Evolutionary conservation across 345 rosid genomes (phyloP).

Genomic region (Moringa oleifera): DNA sequence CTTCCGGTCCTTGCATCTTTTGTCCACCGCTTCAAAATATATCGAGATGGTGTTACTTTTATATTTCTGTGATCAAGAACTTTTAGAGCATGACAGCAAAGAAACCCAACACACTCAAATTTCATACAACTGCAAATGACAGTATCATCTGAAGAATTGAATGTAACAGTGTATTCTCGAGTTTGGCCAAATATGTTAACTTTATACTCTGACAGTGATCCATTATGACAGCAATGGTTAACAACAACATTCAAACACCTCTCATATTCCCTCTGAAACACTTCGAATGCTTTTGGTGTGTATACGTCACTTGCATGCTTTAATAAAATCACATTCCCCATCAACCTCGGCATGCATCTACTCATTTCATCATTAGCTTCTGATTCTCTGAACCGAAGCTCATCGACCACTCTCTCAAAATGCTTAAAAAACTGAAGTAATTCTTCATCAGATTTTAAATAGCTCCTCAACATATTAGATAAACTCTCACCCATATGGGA

Average conservation of each 20-base stretch:
- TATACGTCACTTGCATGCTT: conserved; percentile 28
- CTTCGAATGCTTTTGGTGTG: conserved; percentile 26
- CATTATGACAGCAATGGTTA: conserved; percentile 21
- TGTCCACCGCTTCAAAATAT: conserved; percentile 38
- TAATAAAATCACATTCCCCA: conserved; percentile 25
- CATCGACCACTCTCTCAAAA: conserved; percentile 25
- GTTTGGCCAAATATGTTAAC: conserved; percentile 22
- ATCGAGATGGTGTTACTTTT: conserved; percentile 27
- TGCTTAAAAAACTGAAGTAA: conserved; percentile 21
- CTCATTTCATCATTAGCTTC: conserved; percentile 23
- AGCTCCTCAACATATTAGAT: conserved; percentile 17
- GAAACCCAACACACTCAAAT: conserved; percentile 33
- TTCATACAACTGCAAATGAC: conserved; percentile 27
- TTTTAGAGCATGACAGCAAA: conserved; percentile 31
- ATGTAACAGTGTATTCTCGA: conserved; percentile 20
- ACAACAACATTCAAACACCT: conserved; percentile 23
- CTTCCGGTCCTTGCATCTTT: conserved; percentile 25
- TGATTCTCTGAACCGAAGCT: conserved; percentile 21
- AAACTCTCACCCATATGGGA: conserved; percentile 26
- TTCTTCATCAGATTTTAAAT: conserved; percentile 19
- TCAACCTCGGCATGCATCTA: conserved; percentile 24
- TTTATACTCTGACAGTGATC: conserved; percentile 18
- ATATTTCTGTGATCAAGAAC: conserved; percentile 32
- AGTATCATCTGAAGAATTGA: conserved; percentile 20
- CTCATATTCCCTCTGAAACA: conserved; percentile 31